Evolutionary conservation across 2,329 filamentous ascomycete genomes (phyloP).

Genomic region (Aspergillus neotritici): DNA sequence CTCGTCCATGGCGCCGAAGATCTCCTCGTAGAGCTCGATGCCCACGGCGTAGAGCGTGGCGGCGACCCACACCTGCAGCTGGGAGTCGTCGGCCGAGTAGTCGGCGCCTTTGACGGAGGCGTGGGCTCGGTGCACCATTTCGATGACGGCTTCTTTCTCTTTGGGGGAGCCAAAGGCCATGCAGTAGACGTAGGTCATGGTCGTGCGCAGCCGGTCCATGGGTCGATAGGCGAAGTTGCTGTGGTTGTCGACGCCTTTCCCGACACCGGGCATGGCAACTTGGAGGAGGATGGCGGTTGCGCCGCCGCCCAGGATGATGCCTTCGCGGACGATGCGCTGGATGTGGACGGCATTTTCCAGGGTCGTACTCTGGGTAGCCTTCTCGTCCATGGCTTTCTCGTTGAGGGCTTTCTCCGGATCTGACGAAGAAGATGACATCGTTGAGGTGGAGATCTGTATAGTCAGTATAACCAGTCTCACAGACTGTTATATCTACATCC

Average conservation of each 20-base stretch:
- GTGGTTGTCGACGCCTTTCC: constrained; percentile 33
- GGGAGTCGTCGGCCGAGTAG: constrained; percentile 35
- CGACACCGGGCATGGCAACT: constrained; percentile 38
- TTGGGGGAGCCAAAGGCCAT: constrained; percentile 32
- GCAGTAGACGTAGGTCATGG: constrained; percentile 38
- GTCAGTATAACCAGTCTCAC: not conserved
- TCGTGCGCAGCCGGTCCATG: constrained; percentile 34
- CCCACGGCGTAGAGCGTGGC: constrained; percentile 37
- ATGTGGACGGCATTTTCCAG: constrained; percentile 13
- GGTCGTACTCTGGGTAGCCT: not conserved
- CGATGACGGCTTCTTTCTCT: constrained; percentile 33
- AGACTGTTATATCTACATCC: not conserved
- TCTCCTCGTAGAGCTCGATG: constrained; percentile 32
- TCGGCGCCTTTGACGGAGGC: constrained; percentile 25
- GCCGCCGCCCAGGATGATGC: constrained; percentile 32
- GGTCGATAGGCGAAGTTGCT: constrained; percentile 37
- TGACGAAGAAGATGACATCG: not conserved
- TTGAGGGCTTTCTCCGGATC: not conserved
- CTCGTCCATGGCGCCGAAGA: constrained; percentile 30
- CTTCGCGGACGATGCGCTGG: constrained; percentile 31
- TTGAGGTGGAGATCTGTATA: not conserved
- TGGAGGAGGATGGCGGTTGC: constrained; percentile 38
- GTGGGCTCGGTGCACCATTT: constrained; percentile 35
- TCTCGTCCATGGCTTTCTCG: not conserved
- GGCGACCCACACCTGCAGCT: constrained; percentile 39